A percentile compares a stretch with the other conserved stretches of the same genome.
These are phyloP conservation scores for Globisporangium paddicum DNA, from an alignment of 352 stramenopile species.

Conservation along the genomic window DNA sequence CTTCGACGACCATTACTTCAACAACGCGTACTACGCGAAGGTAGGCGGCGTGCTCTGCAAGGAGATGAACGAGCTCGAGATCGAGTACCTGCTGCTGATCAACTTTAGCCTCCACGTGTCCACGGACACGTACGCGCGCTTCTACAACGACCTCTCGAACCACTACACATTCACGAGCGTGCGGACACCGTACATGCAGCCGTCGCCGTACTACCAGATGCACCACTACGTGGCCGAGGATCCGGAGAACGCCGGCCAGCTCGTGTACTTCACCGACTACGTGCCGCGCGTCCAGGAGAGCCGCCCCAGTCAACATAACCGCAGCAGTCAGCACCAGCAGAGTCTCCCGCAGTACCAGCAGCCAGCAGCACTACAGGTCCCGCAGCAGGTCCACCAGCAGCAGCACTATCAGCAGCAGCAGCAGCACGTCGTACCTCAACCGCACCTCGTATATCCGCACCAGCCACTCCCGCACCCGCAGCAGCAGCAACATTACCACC, in stretches of 20 bases:
- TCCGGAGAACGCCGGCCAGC: slow-evolving; percentile 51
- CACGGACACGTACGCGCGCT: slow-evolving; percentile 86
- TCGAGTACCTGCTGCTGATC: slow-evolving; percentile 97
- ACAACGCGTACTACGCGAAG: slow-evolving; percentile 99
- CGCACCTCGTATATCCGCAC: slow-evolving; percentile 8
- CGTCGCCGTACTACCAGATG: slow-evolving; percentile 44
- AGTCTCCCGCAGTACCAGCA: slow-evolving; percentile 23
- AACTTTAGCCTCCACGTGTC: slow-evolving; percentile 97
- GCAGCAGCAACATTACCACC: slow-evolving; percentile 14
- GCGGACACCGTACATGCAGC: slow-evolving; percentile 26
- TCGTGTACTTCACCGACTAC: slow-evolving; percentile 77
- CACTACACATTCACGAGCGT: slow-evolving; percentile 77
- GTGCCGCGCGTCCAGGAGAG: slow-evolving; percentile 28
- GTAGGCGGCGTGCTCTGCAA: slow-evolving; percentile 89
- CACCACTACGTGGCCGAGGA: slow-evolving; percentile 68
- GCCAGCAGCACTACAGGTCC: not conserved
- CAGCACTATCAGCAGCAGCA: slow-evolving; percentile 4
- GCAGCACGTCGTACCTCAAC: not conserved
- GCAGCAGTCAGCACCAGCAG: slow-evolving; percentile 23
- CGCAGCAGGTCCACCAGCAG: slow-evolving; percentile 8
- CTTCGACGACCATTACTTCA: slow-evolving; percentile 99
- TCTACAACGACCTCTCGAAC: slow-evolving; percentile 88
- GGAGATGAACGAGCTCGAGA: slow-evolving; percentile 97
- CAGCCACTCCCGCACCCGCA: slow-evolving; percentile 7
- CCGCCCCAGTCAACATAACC: not conserved